Evolutionary conservation across 2,329 filamentous ascomycete species (phyloP).

Genomic region (Mycogone perniciosa): DNA sequence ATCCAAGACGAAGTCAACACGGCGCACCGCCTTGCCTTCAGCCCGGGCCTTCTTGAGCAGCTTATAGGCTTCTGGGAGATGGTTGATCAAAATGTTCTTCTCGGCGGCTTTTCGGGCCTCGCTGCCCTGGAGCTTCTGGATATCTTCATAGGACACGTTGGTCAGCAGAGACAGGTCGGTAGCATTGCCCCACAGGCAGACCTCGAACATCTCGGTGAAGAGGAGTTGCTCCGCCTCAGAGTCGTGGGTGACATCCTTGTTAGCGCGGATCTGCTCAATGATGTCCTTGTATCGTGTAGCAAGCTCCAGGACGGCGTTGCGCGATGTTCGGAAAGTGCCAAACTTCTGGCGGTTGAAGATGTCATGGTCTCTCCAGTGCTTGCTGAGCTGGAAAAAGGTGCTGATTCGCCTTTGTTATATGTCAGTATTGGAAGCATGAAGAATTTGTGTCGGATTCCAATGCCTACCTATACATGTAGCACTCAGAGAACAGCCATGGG

Average conservation of each 20-base stretch:
- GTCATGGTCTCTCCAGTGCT: conserved; percentile 85
- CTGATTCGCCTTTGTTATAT: conserved; percentile 57
- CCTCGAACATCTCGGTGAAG: conserved; percentile 91
- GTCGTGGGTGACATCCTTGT: conserved; percentile 47
- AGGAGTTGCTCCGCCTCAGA: conserved; percentile 68
- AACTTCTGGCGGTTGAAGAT: conserved; percentile 87
- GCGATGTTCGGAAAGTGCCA: conserved; percentile 84
- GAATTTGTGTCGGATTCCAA: background rate
- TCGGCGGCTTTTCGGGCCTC: conserved; percentile 80
- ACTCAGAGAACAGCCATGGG: conserved; percentile 88
- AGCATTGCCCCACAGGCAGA: conserved; percentile 95
- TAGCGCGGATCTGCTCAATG: conserved; percentile 54
- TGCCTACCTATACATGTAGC: conserved; percentile 76
- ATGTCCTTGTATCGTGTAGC: conserved; percentile 73
- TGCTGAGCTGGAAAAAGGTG: conserved; percentile 68
- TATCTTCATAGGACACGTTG: conserved; percentile 86
- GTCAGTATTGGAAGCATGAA: background rate
- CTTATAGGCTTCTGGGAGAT: conserved; percentile 67
- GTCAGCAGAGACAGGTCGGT: conserved; percentile 90
- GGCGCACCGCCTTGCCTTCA: conserved; percentile 58
- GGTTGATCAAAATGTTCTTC: conserved; percentile 87
- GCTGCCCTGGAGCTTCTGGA: conserved; percentile 90
- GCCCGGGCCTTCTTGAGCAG: conserved; percentile 59
- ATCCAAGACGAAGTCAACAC: conserved; percentile 91
- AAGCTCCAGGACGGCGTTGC: conserved; percentile 76